Conservation (phyloP, 345 rosid species). For the Physaria fendleri region DNA sequence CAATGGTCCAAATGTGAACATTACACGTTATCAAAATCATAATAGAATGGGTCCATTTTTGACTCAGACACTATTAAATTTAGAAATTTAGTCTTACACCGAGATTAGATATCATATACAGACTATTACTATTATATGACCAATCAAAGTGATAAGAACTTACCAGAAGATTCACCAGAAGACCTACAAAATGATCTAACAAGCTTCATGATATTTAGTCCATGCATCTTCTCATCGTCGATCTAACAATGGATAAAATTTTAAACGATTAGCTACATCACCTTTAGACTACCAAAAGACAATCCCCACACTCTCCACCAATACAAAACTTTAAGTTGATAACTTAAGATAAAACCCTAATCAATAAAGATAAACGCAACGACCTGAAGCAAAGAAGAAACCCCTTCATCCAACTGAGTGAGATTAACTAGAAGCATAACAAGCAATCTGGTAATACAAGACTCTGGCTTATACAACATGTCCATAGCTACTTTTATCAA, state of each 20-base stretch:
- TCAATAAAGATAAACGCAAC: constrained; percentile 13
- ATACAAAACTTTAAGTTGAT: background rate
- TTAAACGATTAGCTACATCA: background rate
- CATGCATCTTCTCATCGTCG: constrained; percentile 70
- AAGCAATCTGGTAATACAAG: constrained; percentile 46
- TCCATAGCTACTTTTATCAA: constrained; percentile 60
- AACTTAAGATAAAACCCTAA: background rate
- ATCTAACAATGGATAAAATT: constrained; percentile 36
- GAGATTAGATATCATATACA: background rate
- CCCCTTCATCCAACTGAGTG: constrained; percentile 71
- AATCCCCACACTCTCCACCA: background rate
- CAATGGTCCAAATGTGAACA: background rate
- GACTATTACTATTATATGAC: background rate
- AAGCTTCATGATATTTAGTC: constrained; percentile 73
- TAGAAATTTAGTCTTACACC: background rate
- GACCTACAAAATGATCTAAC: constrained; percentile 85
- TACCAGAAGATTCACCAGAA: constrained; percentile 48
- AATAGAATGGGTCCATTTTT: background rate
- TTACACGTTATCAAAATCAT: background rate
- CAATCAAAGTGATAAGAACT: constrained; percentile 1
- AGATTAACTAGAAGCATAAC: constrained; percentile 93
- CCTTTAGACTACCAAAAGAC: background rate
- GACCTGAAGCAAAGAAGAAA: constrained; percentile 86
- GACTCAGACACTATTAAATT: background rate
- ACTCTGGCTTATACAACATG: constrained; percentile 61